Evolutionary conservation across 768 basidiomycete genomes (phyloP), one percentile per base, ranked within the genome.

Genomic region (Cyclocybe aegerita): DNA sequence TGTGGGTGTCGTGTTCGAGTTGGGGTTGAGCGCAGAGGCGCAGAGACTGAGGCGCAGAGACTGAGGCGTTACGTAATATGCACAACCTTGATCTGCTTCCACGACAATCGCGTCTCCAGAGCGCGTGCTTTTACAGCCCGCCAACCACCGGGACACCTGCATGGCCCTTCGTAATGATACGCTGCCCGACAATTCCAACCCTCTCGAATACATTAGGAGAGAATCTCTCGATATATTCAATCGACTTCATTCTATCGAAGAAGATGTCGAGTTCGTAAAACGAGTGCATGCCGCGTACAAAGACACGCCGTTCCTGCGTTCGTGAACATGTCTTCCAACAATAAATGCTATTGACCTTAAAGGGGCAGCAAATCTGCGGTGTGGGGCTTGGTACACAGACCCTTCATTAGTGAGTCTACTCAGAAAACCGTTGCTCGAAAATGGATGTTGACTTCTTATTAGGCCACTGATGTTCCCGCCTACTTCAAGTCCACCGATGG

Each of bases 401-500:
- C 90, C 93, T 14, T 51, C 59, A 6, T 77, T 85, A 49, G 85
- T 84, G 61, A 60, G 77, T 59, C 33, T 44, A 10, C 16, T 23
- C 46, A 44, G 30, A 48, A 50, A 47, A 39, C 40, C 46, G 29
- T 38, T 53, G 43, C 33, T 39, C 12, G n/a, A 34, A 34, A 23
- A 23, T 23, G 23, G 23, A 23, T 23, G 23, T 15, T 35, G 15
- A 43, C 46, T 29, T 36, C 5, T 32, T 48, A 34, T 15, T 46
- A 73, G 66, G 63, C 72, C 7, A 67, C 64, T 15, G 53, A 68
- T 36, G 56, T 69, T 4, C 74, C 78, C 9, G 91, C 84, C 11
- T 98, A 93, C 72, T 98, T 90, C 78, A 96, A 96, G 61, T 93
- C 92, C 0, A 94, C 90, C 0, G 92, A 95, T 59, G 93, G 93